Percentiles rank a stretch among this genome's conserved stretches.
Conservation (phyloP, 2,329 filamentous ascomycete genomes). For the Lecanosticta acicola region DNA sequence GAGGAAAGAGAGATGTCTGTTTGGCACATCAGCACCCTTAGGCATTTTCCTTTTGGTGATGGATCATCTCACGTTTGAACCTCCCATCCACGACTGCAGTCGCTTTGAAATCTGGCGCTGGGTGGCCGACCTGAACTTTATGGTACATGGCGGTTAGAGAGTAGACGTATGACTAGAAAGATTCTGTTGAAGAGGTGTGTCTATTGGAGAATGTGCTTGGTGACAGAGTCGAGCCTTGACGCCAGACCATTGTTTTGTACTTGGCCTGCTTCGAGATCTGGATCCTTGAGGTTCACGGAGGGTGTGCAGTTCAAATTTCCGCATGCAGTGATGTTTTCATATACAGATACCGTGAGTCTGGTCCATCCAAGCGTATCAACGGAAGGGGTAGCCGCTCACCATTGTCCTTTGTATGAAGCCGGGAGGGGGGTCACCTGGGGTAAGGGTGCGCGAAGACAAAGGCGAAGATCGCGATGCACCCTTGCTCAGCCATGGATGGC, state of each 20-base stretch:
- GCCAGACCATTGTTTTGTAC: conserved; percentile 1
- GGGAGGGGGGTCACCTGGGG: background rate
- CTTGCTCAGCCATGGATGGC: background rate
- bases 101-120: conserved; percentile 27
- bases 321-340: background rate
- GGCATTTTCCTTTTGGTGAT: too few relatives aligned
- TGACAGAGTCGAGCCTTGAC: background rate
- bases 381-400: background rate
- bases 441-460: conserved; percentile 1
- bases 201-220: too few relatives aligned
- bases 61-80: conserved; percentile 23
- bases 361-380: background rate
- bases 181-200: background rate
- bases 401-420: background rate
- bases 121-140: conserved; percentile 23
- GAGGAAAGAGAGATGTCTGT: conserved; percentile 28
- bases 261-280: background rate
- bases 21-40: background rate
- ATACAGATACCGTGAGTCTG: background rate
- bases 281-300: background rate
- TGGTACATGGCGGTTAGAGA: background rate
- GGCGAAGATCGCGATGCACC: background rate
- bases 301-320: background rate
- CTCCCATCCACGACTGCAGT: conserved; percentile 29
- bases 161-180: background rate